phyloP scores from a whole-genome alignment of 202 grass and related monocot genomes.

The Setaria viridis region DNA sequence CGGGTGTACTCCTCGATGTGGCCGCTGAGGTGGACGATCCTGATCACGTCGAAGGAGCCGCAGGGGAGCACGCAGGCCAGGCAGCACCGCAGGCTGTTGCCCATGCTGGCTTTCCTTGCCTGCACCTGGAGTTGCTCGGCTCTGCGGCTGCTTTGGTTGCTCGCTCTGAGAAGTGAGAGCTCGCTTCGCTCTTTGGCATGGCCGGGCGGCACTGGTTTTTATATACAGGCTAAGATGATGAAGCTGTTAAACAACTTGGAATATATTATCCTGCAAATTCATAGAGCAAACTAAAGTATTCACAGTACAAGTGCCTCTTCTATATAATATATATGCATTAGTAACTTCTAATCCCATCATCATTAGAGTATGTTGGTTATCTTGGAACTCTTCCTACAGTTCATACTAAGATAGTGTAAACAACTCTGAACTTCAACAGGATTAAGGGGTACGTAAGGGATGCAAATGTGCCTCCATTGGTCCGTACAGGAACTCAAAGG shows the following conservation, averaged over 20 bases:
- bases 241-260: constrained; percentile 33
- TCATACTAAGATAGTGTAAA: background rate
- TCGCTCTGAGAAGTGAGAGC: constrained; percentile 14
- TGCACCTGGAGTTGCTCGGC: constrained; percentile 10
- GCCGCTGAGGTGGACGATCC: constrained; percentile 86
- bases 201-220: constrained; percentile 35
- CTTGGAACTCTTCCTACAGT: background rate
- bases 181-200: constrained; percentile 42
- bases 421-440: background rate
- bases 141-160: background rate
- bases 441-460: constrained; percentile 30
- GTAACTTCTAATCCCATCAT: constrained; percentile 37
- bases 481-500: constrained; percentile 27
- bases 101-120: constrained; percentile 53
- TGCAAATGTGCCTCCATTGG: constrained; percentile 10
- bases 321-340: background rate
- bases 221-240: constrained; percentile 36
- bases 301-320: background rate
- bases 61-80: constrained; percentile 91
- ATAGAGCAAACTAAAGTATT: background rate
- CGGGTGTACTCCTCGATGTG: constrained; percentile 85
- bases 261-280: constrained; percentile 11
- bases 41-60: constrained; percentile 81
- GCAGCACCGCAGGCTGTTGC: constrained; percentile 91
- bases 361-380: constrained; percentile 52